phyloP scores from a whole-genome alignment of 345 rosid species.

The Excoecaria agallocha region DNA sequence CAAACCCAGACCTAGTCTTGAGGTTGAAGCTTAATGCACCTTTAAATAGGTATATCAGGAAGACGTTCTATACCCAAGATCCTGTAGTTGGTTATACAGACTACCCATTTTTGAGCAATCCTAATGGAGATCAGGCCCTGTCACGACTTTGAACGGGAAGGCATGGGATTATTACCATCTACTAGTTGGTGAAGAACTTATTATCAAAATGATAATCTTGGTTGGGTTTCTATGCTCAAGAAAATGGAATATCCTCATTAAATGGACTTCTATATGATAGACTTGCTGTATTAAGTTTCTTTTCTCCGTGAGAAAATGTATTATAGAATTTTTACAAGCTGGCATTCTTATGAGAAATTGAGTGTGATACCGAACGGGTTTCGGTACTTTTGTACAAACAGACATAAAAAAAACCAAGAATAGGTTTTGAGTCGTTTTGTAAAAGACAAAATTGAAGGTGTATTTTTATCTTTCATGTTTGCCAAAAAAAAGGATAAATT shows the following conservation, averaged over 20 bases:
- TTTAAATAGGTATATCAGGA: constrained; percentile 55
- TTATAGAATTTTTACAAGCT: no score
- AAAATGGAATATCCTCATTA: no score
- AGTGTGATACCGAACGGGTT: no score
- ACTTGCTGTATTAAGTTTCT: not conserved
- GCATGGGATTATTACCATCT: not conserved
- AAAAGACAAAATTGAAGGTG: no score
- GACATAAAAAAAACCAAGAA: no score
- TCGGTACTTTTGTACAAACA: no score
- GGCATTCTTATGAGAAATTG: no score
- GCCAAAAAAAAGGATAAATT: no score
- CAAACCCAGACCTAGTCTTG: constrained; percentile 75
- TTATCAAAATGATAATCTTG: not conserved
- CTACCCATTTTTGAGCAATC: constrained; percentile 46
- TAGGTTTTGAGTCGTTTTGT: no score
- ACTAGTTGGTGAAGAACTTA: not conserved
- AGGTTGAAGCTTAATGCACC: constrained; percentile 56
- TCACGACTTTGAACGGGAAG: constrained; percentile 32
- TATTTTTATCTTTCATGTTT: no score
- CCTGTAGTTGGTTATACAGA: constrained; percentile 77
- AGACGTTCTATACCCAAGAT: constrained; percentile 69
- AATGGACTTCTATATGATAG: not conserved
- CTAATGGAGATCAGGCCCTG: not conserved
- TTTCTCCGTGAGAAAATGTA: no score
- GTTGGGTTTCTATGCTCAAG: not conserved